A percentile compares a stretch with the other conserved stretches of the same genome.
These are phyloP conservation scores for Quercus tomentella DNA, from an alignment of 331 rosid species.

Conservation along the genomic window DNA sequence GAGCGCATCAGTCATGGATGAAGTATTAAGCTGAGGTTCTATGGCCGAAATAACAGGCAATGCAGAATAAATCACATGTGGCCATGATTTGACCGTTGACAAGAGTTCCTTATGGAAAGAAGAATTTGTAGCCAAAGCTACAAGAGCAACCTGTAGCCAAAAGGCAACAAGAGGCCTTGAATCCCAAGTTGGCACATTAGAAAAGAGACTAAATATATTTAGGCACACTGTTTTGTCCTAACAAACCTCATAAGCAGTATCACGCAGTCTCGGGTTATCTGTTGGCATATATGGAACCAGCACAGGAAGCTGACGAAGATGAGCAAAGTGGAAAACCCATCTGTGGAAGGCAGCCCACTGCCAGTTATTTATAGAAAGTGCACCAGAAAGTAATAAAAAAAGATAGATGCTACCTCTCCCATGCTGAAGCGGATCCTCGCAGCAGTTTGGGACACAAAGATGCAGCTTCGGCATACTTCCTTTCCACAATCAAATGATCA, in stretches of 20 bases:
- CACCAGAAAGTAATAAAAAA: conserved; percentile 9
- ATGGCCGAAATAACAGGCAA: conserved; percentile 91
- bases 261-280: conserved; percentile 80
- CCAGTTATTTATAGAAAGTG: conserved; percentile 25
- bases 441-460: conserved; percentile 89
- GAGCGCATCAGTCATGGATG: conserved; percentile 77
- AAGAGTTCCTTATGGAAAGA: conserved; percentile 81
- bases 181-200: conserved; percentile 1
- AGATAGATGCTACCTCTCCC: conserved; percentile 77
- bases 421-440: conserved; percentile 86
- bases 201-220: neutral
- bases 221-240: conserved; percentile 15
- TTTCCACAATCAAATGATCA: conserved; percentile 96
- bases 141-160: conserved; percentile 84
- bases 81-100: conserved; percentile 83
- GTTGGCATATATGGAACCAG: conserved; percentile 90
- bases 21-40: conserved; percentile 88
- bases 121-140: conserved; percentile 90
- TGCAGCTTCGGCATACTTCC: conserved; percentile 94
- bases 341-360: conserved; percentile 38
- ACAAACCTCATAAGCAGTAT: conserved; percentile 96
- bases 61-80: conserved; percentile 71
- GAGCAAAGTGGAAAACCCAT: conserved; percentile 99
- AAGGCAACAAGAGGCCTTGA: conserved; percentile 13
- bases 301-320: conserved; percentile 96